A percentile compares a stretch with the other conserved stretches of the same genome.
phyloP scores from a whole-genome alignment of 2,329 filamentous ascomycete species.

The Rhytidhysteron rufulum region DNA sequence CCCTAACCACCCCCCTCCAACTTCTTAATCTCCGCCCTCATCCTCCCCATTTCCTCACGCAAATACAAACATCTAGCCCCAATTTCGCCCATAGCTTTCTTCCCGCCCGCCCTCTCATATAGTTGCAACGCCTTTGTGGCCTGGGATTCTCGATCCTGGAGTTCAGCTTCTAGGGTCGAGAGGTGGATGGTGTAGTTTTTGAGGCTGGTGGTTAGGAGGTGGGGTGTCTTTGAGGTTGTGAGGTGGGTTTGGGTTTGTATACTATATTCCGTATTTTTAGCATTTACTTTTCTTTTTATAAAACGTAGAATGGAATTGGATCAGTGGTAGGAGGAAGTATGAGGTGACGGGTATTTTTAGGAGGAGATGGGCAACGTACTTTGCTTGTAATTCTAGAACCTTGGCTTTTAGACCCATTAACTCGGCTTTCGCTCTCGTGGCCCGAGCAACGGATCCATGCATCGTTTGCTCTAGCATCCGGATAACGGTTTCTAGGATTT shows the following conservation, averaged over 20 bases:
- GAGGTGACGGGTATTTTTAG: conserved; percentile 8
- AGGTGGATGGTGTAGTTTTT: neutral
- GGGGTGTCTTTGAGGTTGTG: neutral
- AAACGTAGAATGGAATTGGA: conserved; percentile 5
- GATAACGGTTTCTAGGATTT: conserved; percentile 37
- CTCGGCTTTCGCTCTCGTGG: conserved; percentile 41
- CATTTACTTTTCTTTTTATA: too few species aligned
- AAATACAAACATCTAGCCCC: conserved; percentile 37
- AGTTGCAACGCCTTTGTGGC: conserved; percentile 31
- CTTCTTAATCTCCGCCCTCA: conserved; percentile 26
- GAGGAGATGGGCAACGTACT: conserved; percentile 7
- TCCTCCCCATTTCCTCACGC: conserved; percentile 28
- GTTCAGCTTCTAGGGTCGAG: conserved; percentile 15
- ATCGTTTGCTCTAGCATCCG: conserved; percentile 45
- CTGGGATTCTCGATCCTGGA: conserved; percentile 30
- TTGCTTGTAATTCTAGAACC: conserved; percentile 39
- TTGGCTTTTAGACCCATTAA: conserved; percentile 40
- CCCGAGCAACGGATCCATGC: conserved; percentile 42
- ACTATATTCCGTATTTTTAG: too few species aligned
- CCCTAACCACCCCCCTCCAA: too few species aligned
- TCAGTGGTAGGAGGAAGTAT: neutral
- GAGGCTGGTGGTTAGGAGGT: neutral
- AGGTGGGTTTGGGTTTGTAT: too few species aligned
- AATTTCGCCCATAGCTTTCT: conserved; percentile 36
- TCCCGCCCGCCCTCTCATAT: conserved; percentile 29